A percentile compares a stretch with the other conserved stretches of the same genome.
Evolutionary conservation across 2,329 filamentous ascomycete genomes (phyloP).

Genomic region (Sphaerostilbella broomeana): DNA sequence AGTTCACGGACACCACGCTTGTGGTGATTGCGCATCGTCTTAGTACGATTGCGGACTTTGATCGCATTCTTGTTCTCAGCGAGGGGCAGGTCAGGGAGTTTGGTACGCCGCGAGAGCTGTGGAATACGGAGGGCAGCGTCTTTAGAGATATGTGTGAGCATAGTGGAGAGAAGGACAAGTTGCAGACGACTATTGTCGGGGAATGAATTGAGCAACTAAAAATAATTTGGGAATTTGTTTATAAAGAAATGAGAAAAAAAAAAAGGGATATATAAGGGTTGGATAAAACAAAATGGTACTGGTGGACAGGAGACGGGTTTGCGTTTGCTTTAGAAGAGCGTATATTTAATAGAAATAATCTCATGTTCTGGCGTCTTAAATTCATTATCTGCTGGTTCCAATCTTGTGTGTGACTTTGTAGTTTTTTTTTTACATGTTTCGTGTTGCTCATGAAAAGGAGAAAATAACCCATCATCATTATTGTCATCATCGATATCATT

Average conservation of each 20-base stretch:
- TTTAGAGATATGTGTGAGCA: conserved; percentile 59
- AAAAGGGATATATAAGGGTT: background rate
- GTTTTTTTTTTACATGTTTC: no score
- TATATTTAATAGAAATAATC: no score
- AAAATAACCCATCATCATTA: no score
- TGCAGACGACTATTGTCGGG: conserved; percentile 40
- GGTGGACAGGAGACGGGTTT: no score
- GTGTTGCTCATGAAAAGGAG: no score
- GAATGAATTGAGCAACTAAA: conserved; percentile 3
- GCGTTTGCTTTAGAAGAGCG: no score
- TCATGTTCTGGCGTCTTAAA: no score
- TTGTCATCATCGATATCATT: no score
- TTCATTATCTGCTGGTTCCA: no score
- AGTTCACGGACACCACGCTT: conserved; percentile 62
- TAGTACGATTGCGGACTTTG: conserved; percentile 71
- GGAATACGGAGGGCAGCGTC: conserved; percentile 44
- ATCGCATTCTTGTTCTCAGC: conserved; percentile 64
- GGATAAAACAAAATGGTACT: no score
- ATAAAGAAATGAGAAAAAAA: background rate
- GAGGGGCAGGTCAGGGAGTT: conserved; percentile 63
- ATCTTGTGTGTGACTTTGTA: no score
- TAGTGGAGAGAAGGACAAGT: conserved; percentile 51
- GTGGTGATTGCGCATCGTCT: conserved; percentile 71
- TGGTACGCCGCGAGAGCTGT: conserved; percentile 56
- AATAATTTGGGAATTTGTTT: background rate